These are phyloP conservation scores for Phyllosticta citriasiana DNA, from an alignment of 2,329 filamentous ascomycete genomes.

Conservation along the genomic window DNA sequence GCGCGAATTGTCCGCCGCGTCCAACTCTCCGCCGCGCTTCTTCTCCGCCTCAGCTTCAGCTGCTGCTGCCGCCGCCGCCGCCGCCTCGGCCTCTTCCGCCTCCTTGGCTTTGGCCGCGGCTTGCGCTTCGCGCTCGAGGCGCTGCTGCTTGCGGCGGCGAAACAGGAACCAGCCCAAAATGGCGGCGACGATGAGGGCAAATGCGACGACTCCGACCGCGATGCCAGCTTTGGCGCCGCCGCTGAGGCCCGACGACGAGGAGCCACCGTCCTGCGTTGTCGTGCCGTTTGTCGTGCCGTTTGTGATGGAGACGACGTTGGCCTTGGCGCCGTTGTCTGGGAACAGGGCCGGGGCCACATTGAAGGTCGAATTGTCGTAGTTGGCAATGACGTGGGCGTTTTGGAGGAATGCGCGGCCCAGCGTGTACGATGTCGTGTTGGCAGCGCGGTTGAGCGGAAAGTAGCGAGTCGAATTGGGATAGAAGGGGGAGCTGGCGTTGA, in stretches of 20 bases:
- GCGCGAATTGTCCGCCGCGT: not conserved
- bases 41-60: not conserved
- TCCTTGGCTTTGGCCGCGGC: not conserved
- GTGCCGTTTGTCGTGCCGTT: not conserved
- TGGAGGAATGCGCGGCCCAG: slow-evolving; percentile 32
- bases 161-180: slow-evolving; percentile 14
- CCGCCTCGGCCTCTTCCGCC: not conserved
- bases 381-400: slow-evolving; percentile 31
- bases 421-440: slow-evolving; percentile 27
- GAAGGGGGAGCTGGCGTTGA: slow-evolving; percentile 17
- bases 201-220: slow-evolving; percentile 15
- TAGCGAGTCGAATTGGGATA: slow-evolving; percentile 20
- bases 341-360: slow-evolving; percentile 45
- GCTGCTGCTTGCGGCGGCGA: slow-evolving; percentile 6
- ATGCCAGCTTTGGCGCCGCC: slow-evolving; percentile 20
- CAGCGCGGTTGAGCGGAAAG: slow-evolving; percentile 29
- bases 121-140: not conserved
- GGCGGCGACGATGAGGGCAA: slow-evolving; percentile 12
- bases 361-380: slow-evolving; percentile 24
- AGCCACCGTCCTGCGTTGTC: not conserved
- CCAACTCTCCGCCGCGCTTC: not conserved
- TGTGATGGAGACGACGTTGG: slow-evolving; percentile 28
- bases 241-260: slow-evolving; percentile 11
- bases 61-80: not conserved
- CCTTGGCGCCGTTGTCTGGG: slow-evolving; percentile 32